These are phyloP conservation scores for Acarospora socialis DNA, from an alignment of 2,329 filamentous ascomycete genomes.

Conservation along the genomic window DNA sequence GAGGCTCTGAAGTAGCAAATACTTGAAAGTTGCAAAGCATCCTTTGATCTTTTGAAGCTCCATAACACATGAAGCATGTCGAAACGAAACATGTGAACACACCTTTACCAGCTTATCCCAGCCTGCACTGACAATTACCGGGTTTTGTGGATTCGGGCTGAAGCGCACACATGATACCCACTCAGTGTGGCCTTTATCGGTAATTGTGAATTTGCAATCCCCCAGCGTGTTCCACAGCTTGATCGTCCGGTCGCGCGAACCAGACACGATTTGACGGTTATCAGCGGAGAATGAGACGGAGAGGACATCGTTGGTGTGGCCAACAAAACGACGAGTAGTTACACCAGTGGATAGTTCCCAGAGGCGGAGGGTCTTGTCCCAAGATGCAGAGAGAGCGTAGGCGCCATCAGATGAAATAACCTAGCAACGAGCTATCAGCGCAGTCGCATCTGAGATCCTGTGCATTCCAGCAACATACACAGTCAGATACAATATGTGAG, in stretches of 20 bases:
- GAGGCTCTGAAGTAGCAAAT: slow-evolving; percentile 99
- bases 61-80: slow-evolving; percentile 15
- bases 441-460: not conserved
- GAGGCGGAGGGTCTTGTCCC: slow-evolving; percentile 99
- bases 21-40: slow-evolving; percentile 86
- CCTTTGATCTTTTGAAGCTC: slow-evolving; percentile 41
- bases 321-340: slow-evolving; percentile 96
- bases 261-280: slow-evolving; percentile 99
- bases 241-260: slow-evolving; percentile 95
- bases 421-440: slow-evolving; percentile 31
- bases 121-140: slow-evolving; percentile 93
- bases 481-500: slow-evolving; percentile 99
- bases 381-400: slow-evolving; percentile 96
- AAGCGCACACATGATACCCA: slow-evolving; percentile 99
- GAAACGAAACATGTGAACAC: slow-evolving; percentile 31
- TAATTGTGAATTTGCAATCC: slow-evolving; percentile 99
- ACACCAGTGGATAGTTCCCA: slow-evolving; percentile 97
- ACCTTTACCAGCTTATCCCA: slow-evolving; percentile 99
- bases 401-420: slow-evolving; percentile 99
- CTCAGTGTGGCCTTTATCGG: slow-evolving; percentile 99
- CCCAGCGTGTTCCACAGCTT: slow-evolving; percentile 99
- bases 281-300: slow-evolving; percentile 99
- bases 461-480: slow-evolving; percentile 55
- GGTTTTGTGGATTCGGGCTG: slow-evolving; percentile 99
- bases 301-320: slow-evolving; percentile 98